Conservation (phyloP, 1,139 yeast genomes). For the Eremothecium coryli region DNA sequence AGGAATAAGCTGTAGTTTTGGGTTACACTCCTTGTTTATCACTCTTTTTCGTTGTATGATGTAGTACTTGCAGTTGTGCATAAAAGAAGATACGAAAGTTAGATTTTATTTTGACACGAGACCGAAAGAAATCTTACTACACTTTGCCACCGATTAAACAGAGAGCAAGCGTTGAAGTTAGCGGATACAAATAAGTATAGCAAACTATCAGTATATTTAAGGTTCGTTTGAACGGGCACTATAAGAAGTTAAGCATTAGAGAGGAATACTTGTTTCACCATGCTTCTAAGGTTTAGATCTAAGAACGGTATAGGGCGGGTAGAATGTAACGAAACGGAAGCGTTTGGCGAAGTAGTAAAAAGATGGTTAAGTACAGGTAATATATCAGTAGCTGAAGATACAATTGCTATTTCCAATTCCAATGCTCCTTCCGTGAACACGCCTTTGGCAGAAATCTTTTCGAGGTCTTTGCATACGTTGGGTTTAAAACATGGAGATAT, state of each 20-base stretch:
- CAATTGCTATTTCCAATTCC: constrained; percentile 30
- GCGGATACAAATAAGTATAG: too few species aligned
- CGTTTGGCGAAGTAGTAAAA: constrained; percentile 42
- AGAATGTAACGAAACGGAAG: constrained; percentile 39
- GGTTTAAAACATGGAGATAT: constrained; percentile 80
- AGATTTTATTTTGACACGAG: too few species aligned
- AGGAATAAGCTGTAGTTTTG: too few species aligned
- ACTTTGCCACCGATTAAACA: neutral
- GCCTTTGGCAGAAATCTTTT: constrained; percentile 35
- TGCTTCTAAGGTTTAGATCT: constrained; percentile 70
- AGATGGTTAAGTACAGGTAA: constrained; percentile 29
- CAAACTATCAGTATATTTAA: neutral
- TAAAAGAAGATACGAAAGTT: too few species aligned
- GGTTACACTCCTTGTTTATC: too few species aligned
- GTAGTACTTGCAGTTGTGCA: too few species aligned
- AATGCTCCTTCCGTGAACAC: constrained; percentile 35
- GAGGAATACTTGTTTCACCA: constrained; percentile 4
- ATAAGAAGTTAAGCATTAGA: neutral
- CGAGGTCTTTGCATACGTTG: constrained; percentile 41
- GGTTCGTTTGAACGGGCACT: neutral
- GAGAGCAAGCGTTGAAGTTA: too few species aligned
- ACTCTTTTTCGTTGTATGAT: too few species aligned
- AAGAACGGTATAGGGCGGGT: constrained; percentile 77
- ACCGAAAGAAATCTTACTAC: too few species aligned
- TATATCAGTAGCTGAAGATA: constrained; percentile 19